Percentiles rank a stretch among this genome's conserved stretches.
Evolutionary conservation across 1,139 yeast species (phyloP).

Genomic region (Yamadazyma sp.): DNA sequence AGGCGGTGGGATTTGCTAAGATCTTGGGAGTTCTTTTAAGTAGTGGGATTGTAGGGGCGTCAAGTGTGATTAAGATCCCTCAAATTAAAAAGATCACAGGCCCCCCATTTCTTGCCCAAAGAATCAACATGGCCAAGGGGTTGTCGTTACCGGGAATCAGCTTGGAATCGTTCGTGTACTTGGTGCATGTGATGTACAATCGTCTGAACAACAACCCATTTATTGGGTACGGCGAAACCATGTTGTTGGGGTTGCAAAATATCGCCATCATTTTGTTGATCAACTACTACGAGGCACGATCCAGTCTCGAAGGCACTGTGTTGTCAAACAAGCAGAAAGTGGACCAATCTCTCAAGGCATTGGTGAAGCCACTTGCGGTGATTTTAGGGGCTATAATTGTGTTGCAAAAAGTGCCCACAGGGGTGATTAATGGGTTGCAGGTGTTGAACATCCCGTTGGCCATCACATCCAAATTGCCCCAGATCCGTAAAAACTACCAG

Average conservation of each 20-base stretch:
- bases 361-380: slow-evolving; percentile 26
- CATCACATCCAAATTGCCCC: slow-evolving; percentile 56
- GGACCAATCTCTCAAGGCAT: slow-evolving; percentile 13
- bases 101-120: slow-evolving; percentile 27
- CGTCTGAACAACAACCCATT: slow-evolving; percentile 36
- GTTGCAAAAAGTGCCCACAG: slow-evolving; percentile 32
- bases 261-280: slow-evolving; percentile 37
- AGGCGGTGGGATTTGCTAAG: slow-evolving; percentile 37
- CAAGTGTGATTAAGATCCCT: slow-evolving; percentile 44
- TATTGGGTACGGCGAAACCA: slow-evolving; percentile 44
- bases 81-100: slow-evolving; percentile 40
- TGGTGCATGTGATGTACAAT: slow-evolving; percentile 44
- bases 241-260: slow-evolving; percentile 43
- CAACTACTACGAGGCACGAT: slow-evolving; percentile 30
- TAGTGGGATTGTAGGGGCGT: slow-evolving; percentile 37
- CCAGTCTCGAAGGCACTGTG: slow-evolving; percentile 15
- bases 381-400: slow-evolving; percentile 30
- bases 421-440: slow-evolving; percentile 39
- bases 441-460: slow-evolving; percentile 54
- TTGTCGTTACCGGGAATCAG: slow-evolving; percentile 38
- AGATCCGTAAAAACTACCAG: slow-evolving; percentile 46
- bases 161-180: slow-evolving; percentile 39
- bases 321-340: slow-evolving; percentile 21
- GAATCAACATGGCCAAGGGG: slow-evolving; percentile 38
- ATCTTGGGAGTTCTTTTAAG: slow-evolving; percentile 37